These are phyloP conservation scores for Diplodia mutila DNA, from an alignment of 2,329 filamentous ascomycete genomes.

Conservation along the genomic window DNA sequence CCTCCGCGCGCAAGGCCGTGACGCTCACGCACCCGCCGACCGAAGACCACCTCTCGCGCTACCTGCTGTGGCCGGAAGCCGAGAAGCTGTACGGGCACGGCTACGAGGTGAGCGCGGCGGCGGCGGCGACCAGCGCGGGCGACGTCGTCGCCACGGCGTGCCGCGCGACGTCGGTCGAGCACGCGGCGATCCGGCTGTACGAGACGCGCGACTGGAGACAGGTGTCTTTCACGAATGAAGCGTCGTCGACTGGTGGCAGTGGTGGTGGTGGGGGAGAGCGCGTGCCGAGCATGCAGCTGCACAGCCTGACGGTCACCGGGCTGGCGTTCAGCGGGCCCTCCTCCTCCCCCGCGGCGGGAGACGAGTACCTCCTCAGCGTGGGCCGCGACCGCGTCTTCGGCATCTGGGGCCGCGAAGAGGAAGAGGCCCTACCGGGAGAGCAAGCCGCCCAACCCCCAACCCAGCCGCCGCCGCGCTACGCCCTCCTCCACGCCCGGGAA, in stretches of 20 bases:
- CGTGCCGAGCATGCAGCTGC: conserved; percentile 41
- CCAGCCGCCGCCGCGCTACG: conserved; percentile 51
- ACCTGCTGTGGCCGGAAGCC: conserved; percentile 92
- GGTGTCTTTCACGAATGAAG: conserved; percentile 65
- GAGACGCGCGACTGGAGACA: conserved; percentile 88
- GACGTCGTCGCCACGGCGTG: conserved; percentile 85
- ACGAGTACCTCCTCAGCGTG: conserved; percentile 74
- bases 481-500: conserved; percentile 65
- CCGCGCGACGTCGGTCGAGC: conserved; percentile 87
- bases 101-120: conserved; percentile 84
- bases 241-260: too few species aligned
- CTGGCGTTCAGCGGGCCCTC: conserved; percentile 69
- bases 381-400: conserved; percentile 92
- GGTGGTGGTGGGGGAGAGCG: not conserved
- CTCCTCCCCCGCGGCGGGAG: conserved; percentile 48
- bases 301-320: conserved; percentile 82
- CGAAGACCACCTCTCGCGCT: conserved; percentile 85
- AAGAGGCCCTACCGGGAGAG: not conserved
- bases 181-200: conserved; percentile 91
- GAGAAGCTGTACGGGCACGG: conserved; percentile 98
- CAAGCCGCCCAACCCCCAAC: too few species aligned
- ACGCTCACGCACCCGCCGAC: conserved; percentile 75
- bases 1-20: conserved; percentile 48
- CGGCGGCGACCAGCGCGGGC: conserved; percentile 76
- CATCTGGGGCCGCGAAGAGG: conserved; percentile 61